Evolutionary conservation across 306 rosid species (phyloP), one percentile per base, ranked within the genome.

Genomic region (Citrullus mucosospermus): DNA sequence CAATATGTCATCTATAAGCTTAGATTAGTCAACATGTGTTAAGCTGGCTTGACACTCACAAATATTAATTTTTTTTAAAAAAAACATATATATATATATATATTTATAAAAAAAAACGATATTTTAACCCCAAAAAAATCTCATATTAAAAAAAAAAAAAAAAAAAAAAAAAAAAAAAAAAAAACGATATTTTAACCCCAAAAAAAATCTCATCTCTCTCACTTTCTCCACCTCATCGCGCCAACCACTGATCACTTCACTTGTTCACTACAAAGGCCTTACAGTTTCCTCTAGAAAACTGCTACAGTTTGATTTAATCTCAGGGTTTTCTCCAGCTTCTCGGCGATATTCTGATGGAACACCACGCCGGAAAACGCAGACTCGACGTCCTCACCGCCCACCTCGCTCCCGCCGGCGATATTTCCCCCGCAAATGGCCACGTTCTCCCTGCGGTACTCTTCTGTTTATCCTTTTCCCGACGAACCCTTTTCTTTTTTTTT

Each of bases 361-460:
- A 46, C 69, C 88, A 92, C 41, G 84, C 81, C 38, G 93, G 85
- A 57, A 87, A 84, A 22, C 95, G 97, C 55, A 90, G 97, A 81
- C 79, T 92, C 87, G 83, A 82, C 83, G 72, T 60, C 74, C 81
- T 92, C 16, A 80, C 95, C 9, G 83, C 93, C 0, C 97, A 92
- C 86, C 85, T 92, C 76, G 76, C 85, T 38, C 83, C 88, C 15
- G 75, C 9, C 32, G 91, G 86, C 66, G 97, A 92, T 53, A 77
- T 87, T 73, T 85, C 93, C 46, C n/a, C 87, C 14, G 55, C 83
- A 55, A 84, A 82, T 63, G 53, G 84, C 65, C 87, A 82, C 60
- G 57, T 90, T 81, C 88, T 87, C 18, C 93, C 95, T 51, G 80
- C 89, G 95, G 93, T 90, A 87, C 74, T 16, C 60, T 14, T 58